Conservation (phyloP, 2,329 filamentous ascomycete genomes). For the Phyllosticta paracitricarpa region DNA sequence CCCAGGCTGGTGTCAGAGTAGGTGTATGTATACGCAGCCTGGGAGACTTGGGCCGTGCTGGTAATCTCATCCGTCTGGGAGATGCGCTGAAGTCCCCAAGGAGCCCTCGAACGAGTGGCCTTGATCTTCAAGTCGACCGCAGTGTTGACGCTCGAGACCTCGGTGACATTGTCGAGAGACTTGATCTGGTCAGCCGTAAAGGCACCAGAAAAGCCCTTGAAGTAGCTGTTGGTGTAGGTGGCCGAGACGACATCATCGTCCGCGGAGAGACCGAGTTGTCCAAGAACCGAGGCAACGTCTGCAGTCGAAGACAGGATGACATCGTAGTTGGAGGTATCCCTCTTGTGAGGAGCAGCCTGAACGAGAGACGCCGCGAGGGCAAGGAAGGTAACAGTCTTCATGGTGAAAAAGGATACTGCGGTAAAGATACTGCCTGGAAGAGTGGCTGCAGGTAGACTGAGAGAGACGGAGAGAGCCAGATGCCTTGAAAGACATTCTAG, state of each 20-base stretch:
- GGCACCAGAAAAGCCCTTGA: constrained; percentile 9
- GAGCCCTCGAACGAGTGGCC: constrained; percentile 28
- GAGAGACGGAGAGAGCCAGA: background rate
- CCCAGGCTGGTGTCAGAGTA: constrained; percentile 3
- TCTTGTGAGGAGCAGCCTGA: background rate
- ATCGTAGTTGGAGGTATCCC: constrained; percentile 6
- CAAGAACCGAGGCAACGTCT: constrained; percentile 1
- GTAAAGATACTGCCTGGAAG: background rate
- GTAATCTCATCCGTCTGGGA: constrained; percentile 20
- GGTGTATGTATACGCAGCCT: constrained; percentile 18
- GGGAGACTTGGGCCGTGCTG: constrained; percentile 20
- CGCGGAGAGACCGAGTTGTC: background rate
- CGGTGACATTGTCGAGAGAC: constrained; percentile 1
- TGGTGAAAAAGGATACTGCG: background rate
- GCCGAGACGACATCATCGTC: constrained; percentile 1
- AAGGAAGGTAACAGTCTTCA: constrained; percentile 5
- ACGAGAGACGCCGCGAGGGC: constrained; percentile 2
- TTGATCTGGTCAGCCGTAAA: constrained; percentile 5
- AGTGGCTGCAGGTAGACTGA: background rate
- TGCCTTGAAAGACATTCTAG: background rate
- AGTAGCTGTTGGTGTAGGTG: constrained; percentile 9
- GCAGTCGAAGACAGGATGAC: constrained; percentile 2
- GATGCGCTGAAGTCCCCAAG: constrained; percentile 34
- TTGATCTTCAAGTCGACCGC: constrained; percentile 11
- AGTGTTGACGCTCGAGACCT: constrained; percentile 7